A percentile compares a stretch with the other conserved stretches of the same genome.
phyloP scores from a whole-genome alignment of 2,329 filamentous ascomycete genomes.

The Tolypocladium ophioglossoides region DNA sequence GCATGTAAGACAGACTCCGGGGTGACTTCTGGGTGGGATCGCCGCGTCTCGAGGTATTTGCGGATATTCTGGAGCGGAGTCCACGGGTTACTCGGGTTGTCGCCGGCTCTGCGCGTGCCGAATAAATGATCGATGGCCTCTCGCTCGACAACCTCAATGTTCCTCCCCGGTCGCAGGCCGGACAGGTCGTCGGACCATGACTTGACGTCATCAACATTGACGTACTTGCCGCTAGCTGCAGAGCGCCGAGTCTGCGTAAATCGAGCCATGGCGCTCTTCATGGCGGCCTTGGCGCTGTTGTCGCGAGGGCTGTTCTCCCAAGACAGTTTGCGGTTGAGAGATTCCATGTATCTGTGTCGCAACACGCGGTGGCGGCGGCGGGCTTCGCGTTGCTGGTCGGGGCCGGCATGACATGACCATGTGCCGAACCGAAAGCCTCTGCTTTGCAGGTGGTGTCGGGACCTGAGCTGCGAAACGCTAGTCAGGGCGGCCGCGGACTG shows the following conservation, averaged over 20 bases:
- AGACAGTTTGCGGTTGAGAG: slow-evolving; percentile 30
- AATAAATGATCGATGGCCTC: slow-evolving; percentile 33
- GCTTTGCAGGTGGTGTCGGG: slow-evolving; percentile 8
- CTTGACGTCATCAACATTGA: slow-evolving; percentile 23
- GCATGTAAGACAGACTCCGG: slow-evolving; percentile 13
- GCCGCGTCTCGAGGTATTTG: slow-evolving; percentile 17
- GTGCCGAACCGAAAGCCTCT: slow-evolving; percentile 38
- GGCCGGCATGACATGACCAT: slow-evolving; percentile 33
- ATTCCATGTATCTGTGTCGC: slow-evolving; percentile 35
- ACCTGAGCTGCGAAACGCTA: not conserved
- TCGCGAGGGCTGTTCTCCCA: slow-evolving; percentile 31
- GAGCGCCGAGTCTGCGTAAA: slow-evolving; percentile 23
- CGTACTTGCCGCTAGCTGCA: slow-evolving; percentile 18
- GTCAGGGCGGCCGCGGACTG: not conserved
- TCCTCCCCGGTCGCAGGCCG: slow-evolving; percentile 27
- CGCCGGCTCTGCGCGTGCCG: slow-evolving; percentile 15
- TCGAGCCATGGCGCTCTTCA: slow-evolving; percentile 31
- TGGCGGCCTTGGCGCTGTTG: slow-evolving; percentile 22
- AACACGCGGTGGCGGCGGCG: slow-evolving; percentile 31
- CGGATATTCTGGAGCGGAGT: slow-evolving; percentile 22
- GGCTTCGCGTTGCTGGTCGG: slow-evolving; percentile 29
- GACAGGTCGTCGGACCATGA: slow-evolving; percentile 25
- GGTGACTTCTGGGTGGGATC: slow-evolving; percentile 8
- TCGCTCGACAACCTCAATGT: slow-evolving; percentile 33
- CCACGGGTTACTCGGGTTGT: slow-evolving; percentile 15